Percentiles rank a stretch among this genome's conserved stretches.
phyloP scores from a whole-genome alignment of 176 grass and related monocot species.

The Oryza punctata region DNA sequence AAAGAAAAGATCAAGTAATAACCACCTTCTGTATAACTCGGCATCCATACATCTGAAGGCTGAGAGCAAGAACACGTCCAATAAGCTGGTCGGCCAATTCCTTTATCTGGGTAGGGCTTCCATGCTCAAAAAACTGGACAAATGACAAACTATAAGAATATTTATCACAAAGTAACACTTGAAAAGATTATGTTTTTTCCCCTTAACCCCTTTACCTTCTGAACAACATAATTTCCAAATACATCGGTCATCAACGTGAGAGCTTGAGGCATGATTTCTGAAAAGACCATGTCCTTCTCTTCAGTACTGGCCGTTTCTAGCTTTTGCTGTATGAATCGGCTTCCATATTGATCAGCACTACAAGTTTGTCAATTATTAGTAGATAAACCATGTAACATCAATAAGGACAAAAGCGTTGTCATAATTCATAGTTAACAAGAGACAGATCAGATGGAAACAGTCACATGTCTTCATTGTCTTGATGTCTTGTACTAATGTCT shows the following conservation, averaged over 20 bases:
- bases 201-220: slow-evolving; percentile 57
- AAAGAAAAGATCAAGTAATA: neutral
- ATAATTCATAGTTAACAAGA: neutral
- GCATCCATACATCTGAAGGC: slow-evolving; percentile 96
- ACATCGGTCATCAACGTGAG: slow-evolving; percentile 87
- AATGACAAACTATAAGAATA: slow-evolving; percentile 12
- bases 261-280: slow-evolving; percentile 82
- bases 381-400: neutral
- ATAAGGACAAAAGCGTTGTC: neutral
- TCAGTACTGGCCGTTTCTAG: slow-evolving; percentile 74
- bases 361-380: slow-evolving; percentile 28
- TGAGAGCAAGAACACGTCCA: slow-evolving; percentile 76
- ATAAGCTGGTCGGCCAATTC: slow-evolving; percentile 64
- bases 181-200: slow-evolving; percentile 12
- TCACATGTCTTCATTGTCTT: neutral
- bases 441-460: neutral
- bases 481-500: neutral
- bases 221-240: slow-evolving; percentile 94
- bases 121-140: slow-evolving; percentile 93
- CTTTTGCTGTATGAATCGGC: slow-evolving; percentile 92
- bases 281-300: slow-evolving; percentile 73
- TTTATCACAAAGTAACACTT: neutral
- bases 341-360: slow-evolving; percentile 86
- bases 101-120: slow-evolving; percentile 77
- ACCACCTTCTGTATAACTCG: slow-evolving; percentile 91